These are phyloP conservation scores for Aphanomyces cochlioides DNA, from an alignment of 352 stramenopile genomes.

Conservation along the genomic window DNA sequence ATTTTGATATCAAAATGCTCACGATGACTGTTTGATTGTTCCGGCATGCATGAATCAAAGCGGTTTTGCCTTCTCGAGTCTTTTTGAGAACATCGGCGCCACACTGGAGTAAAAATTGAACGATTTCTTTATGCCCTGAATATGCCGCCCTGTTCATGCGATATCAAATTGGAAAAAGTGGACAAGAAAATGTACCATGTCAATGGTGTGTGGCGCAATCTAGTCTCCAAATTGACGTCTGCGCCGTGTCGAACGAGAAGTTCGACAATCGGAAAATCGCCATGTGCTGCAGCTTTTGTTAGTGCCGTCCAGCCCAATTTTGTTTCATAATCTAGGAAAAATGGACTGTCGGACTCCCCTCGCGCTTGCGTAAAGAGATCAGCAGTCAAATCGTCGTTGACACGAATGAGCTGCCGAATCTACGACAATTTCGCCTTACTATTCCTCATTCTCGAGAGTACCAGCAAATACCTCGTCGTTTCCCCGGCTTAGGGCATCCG, in stretches of 20 bases:
- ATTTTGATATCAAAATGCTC: slow-evolving; percentile 48
- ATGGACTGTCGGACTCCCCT: slow-evolving; percentile 17
- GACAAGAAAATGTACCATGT: slow-evolving; percentile 40
- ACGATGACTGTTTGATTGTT: slow-evolving; percentile 57
- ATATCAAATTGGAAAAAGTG: not conserved
- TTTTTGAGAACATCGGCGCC: slow-evolving; percentile 38
- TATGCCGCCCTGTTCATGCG: slow-evolving; percentile 43
- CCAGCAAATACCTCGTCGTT: no score
- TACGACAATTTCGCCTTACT: not conserved
- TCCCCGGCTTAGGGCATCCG: not conserved
- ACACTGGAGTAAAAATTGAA: slow-evolving; percentile 48
- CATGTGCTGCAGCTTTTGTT: slow-evolving; percentile 56
- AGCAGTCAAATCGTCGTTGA: not conserved
- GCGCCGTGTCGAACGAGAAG: slow-evolving; percentile 49
- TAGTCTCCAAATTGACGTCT: slow-evolving; percentile 46
- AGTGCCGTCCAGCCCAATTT: slow-evolving; percentile 65
- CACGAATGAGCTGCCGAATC: not conserved
- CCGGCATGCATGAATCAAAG: slow-evolving; percentile 57
- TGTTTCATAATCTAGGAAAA: slow-evolving; percentile 55
- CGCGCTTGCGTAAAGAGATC: not conserved
- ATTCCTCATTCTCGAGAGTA: not conserved
- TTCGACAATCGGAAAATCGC: slow-evolving; percentile 39
- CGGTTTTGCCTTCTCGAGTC: slow-evolving; percentile 60
- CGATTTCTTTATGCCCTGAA: slow-evolving; percentile 61
- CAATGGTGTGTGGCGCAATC: slow-evolving; percentile 60